Evolutionary conservation across 2,329 filamentous ascomycete genomes (phyloP).

Genomic region (Zopfia rhizophila): DNA sequence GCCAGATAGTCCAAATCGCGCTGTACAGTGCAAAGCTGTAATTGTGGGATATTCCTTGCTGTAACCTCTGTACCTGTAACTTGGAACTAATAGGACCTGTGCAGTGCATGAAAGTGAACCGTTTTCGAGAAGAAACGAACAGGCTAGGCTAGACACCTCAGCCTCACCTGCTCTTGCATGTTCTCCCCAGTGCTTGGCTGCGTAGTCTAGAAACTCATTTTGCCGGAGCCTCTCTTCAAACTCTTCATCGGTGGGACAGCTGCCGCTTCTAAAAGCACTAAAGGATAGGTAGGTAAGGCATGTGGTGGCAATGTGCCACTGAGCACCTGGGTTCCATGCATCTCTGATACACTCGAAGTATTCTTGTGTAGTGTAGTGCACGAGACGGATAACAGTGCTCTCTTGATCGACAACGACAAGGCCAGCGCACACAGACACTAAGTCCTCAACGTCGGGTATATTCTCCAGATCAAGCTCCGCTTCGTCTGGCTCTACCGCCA

Average conservation of each 20-base stretch:
- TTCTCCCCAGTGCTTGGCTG: slow-evolving; percentile 35
- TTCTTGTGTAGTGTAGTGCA: slow-evolving; percentile 42
- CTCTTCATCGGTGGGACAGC: slow-evolving; percentile 22
- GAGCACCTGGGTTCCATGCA: slow-evolving; percentile 31
- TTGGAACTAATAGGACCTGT: slow-evolving; percentile 12
- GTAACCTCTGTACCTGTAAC: slow-evolving; percentile 3
- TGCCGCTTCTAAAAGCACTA: slow-evolving; percentile 25
- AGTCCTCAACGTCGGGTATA: slow-evolving; percentile 21
- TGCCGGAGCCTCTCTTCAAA: slow-evolving; percentile 26
- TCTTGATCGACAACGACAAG: slow-evolving; percentile 43
- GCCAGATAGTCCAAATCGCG: slow-evolving; percentile 23
- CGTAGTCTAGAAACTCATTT: slow-evolving; percentile 39
- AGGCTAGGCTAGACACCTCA: slow-evolving; percentile 17
- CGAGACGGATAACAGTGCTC: slow-evolving; percentile 37
- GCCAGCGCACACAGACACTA: slow-evolving; percentile 37
- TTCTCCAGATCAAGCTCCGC: slow-evolving; percentile 20
- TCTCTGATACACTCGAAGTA: slow-evolving; percentile 40
- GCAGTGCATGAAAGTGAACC: slow-evolving; percentile 10
- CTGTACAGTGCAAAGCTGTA: slow-evolving; percentile 21
- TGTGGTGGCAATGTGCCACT: slow-evolving; percentile 28
- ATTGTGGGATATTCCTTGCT: slow-evolving; percentile 10
- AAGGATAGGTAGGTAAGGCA: slow-evolving; percentile 46
- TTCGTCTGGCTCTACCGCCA: slow-evolving; percentile 21
- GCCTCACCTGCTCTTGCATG: slow-evolving; percentile 27
- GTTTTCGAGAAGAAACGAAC: slow-evolving; percentile 17